Conservation (phyloP, 2,329 filamentous ascomycete genomes). For the Tolypocladium inflatum region DNA sequence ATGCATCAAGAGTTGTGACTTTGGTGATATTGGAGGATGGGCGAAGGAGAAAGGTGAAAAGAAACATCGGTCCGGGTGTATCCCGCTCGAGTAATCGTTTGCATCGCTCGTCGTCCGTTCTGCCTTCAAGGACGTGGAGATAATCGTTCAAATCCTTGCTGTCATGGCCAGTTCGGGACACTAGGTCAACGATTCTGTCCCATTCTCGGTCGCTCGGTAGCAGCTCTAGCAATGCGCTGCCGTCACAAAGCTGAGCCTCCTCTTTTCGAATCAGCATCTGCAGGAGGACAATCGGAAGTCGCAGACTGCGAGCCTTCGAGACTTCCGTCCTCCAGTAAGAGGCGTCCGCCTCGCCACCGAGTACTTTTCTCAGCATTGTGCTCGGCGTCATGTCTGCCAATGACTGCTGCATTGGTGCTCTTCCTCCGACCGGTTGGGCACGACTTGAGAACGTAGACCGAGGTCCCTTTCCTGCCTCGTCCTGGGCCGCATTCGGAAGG, state of each 20-base stretch:
- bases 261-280: conserved; percentile 19
- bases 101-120: conserved; percentile 21
- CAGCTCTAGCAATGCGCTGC: conserved; percentile 10
- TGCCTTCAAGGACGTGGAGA: conserved; percentile 17
- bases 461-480: background rate
- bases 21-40: conserved; percentile 13
- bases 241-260: conserved; percentile 5
- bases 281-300: conserved; percentile 20
- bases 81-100: conserved; percentile 17
- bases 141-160: conserved; percentile 14
- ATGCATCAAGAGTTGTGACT: conserved; percentile 11
- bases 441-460: background rate
- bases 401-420: conserved; percentile 8
- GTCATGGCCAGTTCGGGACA: conserved; percentile 11
- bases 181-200: conserved; percentile 9
- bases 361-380: conserved; percentile 12
- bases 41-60: conserved; percentile 21
- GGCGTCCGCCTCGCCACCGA: conserved; percentile 4
- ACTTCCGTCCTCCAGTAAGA: conserved; percentile 9
- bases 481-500: background rate
- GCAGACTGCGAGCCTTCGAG: conserved; percentile 14
- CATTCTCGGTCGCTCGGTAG: conserved; percentile 15
- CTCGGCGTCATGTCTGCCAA: conserved; percentile 14
- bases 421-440: background rate
- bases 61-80: conserved; percentile 15